Evolutionary conservation across 1,284 basidiomycete species (phyloP).

Genomic region (Calocybe gambosa): DNA sequence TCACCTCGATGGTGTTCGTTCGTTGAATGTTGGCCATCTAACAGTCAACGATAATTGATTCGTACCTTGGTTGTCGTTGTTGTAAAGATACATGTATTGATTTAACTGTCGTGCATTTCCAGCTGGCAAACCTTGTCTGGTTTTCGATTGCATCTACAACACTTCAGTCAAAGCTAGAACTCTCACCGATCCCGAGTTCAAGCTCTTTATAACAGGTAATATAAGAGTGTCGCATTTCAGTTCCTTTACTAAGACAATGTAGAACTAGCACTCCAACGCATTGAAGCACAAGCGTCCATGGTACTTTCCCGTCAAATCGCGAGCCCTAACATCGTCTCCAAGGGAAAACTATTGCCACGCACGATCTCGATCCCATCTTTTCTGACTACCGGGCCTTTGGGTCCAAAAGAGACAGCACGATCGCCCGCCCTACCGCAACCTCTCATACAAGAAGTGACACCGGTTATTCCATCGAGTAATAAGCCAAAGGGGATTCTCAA

Average conservation of each 20-base stretch:
- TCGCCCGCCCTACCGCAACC: conserved; percentile 5
- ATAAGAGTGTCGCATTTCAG: conserved; percentile 3
- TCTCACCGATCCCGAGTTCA: conserved; percentile 57
- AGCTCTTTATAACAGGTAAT: conserved; percentile 61
- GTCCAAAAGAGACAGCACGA: not conserved
- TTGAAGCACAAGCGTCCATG: conserved; percentile 54
- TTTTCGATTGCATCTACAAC: conserved; percentile 68
- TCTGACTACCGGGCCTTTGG: conserved; percentile 26
- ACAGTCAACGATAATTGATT: not conserved
- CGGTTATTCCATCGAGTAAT: conserved; percentile 1
- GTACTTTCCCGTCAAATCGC: conserved; percentile 57
- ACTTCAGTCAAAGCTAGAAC: conserved; percentile 49
- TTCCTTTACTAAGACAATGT: not conserved
- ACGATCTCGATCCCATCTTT: conserved; percentile 45
- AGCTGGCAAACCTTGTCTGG: conserved; percentile 64
- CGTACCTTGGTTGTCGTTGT: not conserved
- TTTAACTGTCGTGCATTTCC: not conserved
- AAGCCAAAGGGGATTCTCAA: conserved; percentile 20
- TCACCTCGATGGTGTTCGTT: not conserved
- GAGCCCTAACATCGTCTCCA: conserved; percentile 65
- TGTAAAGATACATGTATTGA: conserved; percentile 6
- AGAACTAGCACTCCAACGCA: conserved; percentile 64
- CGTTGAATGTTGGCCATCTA: not conserved
- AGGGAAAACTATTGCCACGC: conserved; percentile 56
- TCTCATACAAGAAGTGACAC: conserved; percentile 17